Base-by-base conservation (phyloP, 139 green algal genomes). In the Microglena sp. region DNA sequence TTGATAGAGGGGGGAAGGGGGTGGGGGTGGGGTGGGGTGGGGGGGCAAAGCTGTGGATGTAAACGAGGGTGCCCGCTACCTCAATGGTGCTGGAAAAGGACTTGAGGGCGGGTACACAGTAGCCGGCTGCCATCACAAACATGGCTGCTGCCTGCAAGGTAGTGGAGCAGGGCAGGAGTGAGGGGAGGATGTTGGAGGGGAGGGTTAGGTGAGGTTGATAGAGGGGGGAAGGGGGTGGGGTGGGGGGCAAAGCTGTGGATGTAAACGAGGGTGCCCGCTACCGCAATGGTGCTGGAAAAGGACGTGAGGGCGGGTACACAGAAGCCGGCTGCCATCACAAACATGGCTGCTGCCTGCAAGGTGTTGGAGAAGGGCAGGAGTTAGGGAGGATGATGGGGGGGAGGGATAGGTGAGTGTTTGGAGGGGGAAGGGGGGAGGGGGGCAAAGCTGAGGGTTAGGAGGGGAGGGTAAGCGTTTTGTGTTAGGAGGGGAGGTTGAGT, bases 41-140 rank as follows among this genome's bases (percentile, higher is more conserved):
- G n/a, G n/a, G n/a, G 0, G 90, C 88, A 75, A 98, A 98, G 44
- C 63, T 56, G 5, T 93, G 35, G 33, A 98, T 86, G 83, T 98
- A 99, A 2, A 67, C 60, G 34, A 98, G 65, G 3, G 88, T 97
- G 60, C 87, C 91, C 4, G 75, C 60, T 45, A 95, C 65, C 0
- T 87, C 82, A 36, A 95, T 83, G 27, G 72, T 32, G 2, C 33
- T 53, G 15, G 50, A 62, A 56, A 69, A 66, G 5, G 50, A 54
- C 64, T 66, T 40, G 4, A 96, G 78, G 8, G 76, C 62, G 2
- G 83, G 82, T 56, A 94, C 53, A 1, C 29, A 64, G 35, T 94
- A 84, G 33, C 86, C 89, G 8, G 83, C 84, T 0, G 83, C 84
- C 87, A 97, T 93, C 40, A 76, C 61, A 18, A 90, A 75, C 83